These are phyloP conservation scores for Clitopilus hobsonii DNA, from an alignment of 768 basidiomycete genomes.

Conservation along the genomic window DNA sequence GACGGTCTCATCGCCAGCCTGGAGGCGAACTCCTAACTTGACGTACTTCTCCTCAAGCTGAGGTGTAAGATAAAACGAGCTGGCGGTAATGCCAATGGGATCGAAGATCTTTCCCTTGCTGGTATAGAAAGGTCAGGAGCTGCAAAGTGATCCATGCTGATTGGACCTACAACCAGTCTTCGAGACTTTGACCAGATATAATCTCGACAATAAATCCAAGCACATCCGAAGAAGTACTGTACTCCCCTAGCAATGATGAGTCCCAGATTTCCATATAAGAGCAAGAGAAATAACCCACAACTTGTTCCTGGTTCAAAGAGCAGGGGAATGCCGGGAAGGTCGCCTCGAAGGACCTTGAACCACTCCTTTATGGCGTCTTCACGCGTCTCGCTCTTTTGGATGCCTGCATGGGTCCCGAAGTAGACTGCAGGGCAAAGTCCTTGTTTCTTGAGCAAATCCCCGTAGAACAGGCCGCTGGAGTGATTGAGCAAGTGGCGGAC, in stretches of 20 bases:
- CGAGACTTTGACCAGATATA: slow-evolving; percentile 18
- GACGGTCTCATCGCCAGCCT: neutral
- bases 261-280: neutral
- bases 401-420: slow-evolving; percentile 8
- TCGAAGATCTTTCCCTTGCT: neutral
- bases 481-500: slow-evolving; percentile 18
- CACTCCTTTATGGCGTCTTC: slow-evolving; percentile 11
- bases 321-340: slow-evolving; percentile 16
- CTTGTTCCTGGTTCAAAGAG: slow-evolving; percentile 24
- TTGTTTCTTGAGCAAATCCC: neutral
- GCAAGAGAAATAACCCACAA: slow-evolving; percentile 13
- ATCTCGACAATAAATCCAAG: slow-evolving; percentile 23
- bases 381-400: slow-evolving; percentile 13
- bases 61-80: neutral
- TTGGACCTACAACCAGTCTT: slow-evolving; percentile 24
- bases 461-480: slow-evolving; percentile 20
- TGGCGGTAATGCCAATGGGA: neutral
- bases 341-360: slow-evolving; percentile 11
- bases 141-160: too few species aligned
- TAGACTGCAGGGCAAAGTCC: slow-evolving; percentile 6
- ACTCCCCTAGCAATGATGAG: slow-evolving; percentile 12
- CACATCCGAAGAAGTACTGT: slow-evolving; percentile 19
- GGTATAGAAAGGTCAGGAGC: neutral
- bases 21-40: neutral
- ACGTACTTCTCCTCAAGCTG: slow-evolving; percentile 2